Conservation (phyloP, 768 basidiomycete genomes). For the Cystobasidium onofrii region DNA sequence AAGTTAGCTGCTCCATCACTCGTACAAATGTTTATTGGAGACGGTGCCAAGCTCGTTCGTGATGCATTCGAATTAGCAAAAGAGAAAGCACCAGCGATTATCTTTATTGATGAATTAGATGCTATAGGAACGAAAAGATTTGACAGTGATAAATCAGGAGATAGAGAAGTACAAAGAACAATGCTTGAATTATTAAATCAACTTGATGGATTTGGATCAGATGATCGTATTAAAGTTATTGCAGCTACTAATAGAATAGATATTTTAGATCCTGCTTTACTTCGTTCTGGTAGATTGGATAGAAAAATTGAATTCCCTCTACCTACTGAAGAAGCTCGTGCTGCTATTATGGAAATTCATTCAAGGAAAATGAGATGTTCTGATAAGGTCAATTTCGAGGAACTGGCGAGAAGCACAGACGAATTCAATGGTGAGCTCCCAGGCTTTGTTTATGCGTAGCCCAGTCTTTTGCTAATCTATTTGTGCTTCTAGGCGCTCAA, state of each 20-base stretch:
- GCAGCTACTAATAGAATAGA: slow-evolving; percentile 98
- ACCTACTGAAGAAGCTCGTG: slow-evolving; percentile 91
- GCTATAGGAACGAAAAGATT: slow-evolving; percentile 59
- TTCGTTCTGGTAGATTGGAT: slow-evolving; percentile 93
- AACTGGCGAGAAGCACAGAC: slow-evolving; percentile 90
- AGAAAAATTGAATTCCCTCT: slow-evolving; percentile 98
- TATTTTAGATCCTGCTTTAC: slow-evolving; percentile 93
- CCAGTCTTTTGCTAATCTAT: neutral
- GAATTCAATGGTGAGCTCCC: slow-evolving; percentile 68
- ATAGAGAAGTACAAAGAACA: slow-evolving; percentile 98
- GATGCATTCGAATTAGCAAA: slow-evolving; percentile 97
- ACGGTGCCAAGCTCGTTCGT: slow-evolving; percentile 95
- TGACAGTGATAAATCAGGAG: slow-evolving; percentile 96
- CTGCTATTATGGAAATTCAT: slow-evolving; percentile 92
- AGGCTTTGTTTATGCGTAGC: neutral
- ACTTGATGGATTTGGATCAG: slow-evolving; percentile 92
- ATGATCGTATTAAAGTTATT: slow-evolving; percentile 97
- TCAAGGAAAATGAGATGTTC: slow-evolving; percentile 88
- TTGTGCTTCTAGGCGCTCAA: slow-evolving; percentile 39
- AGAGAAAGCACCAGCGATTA: slow-evolving; percentile 94
- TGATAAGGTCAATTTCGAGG: slow-evolving; percentile 88
- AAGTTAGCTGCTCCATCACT: slow-evolving; percentile 95
- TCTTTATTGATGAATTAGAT: slow-evolving; percentile 67
- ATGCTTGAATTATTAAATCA: slow-evolving; percentile 99
- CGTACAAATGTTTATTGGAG: slow-evolving; percentile 99